These are phyloP conservation scores for Saussurea involucrata DNA, from an alignment of 129 eudicot genomes.

Conservation along the genomic window DNA sequence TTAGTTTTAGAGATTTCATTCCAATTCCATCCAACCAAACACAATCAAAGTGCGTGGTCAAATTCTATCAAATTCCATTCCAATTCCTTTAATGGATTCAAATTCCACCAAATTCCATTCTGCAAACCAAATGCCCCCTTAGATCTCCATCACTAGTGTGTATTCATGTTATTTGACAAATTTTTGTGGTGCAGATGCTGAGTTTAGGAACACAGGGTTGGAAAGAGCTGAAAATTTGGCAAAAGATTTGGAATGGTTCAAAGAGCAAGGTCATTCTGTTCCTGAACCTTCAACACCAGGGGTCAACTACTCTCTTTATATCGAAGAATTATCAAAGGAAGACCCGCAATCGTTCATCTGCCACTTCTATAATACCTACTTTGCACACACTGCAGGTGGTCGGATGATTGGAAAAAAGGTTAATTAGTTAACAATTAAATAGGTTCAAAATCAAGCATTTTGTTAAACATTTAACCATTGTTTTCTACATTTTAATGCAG, in stretches of 20 bases:
- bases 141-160: neutral
- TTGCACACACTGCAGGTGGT: constrained; percentile 96
- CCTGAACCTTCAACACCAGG: constrained; percentile 93
- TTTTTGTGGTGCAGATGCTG: constrained; percentile 54
- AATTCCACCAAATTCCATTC: neutral
- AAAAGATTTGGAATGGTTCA: constrained; percentile 86
- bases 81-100: no score
- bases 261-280: constrained; percentile 71
- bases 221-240: constrained; percentile 73
- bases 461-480: neutral
- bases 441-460: neutral
- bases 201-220: constrained; percentile 81
- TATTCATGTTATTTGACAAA: neutral
- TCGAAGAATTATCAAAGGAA: constrained; percentile 69
- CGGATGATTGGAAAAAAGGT: constrained; percentile 97
- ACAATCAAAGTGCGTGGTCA: no score
- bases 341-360: constrained; percentile 95
- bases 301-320: constrained; percentile 45
- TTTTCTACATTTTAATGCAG: constrained; percentile 28
- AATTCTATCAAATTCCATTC: no score
- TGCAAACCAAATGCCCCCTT: neutral
- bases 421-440: neutral
- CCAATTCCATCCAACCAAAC: no score
- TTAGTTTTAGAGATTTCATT: no score
- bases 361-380: constrained; percentile 87